Base-by-base conservation (phyloP, 345 rosid species). In the Atalantia buxifolia region DNA sequence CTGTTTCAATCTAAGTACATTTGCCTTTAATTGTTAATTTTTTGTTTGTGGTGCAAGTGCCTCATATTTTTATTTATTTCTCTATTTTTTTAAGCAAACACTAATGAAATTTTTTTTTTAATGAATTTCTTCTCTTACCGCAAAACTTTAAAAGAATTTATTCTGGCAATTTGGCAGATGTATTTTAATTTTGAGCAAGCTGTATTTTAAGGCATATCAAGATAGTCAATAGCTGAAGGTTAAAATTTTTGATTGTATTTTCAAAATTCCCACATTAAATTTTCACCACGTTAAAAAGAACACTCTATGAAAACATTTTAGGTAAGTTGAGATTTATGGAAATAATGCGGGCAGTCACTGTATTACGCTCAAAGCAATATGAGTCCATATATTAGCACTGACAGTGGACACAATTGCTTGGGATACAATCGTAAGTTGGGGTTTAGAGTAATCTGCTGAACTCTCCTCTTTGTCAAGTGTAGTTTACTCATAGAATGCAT, bases 401-500 rank as follows among this genome's bases (percentile, higher is more conserved):
- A 21, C 13, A 28, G 16, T n/a, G n/a, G n/a, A n/a, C n/a, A n/a
- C n/a, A n/a, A 53, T 70, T 48, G 28, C 24, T 71, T 71, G 63
- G n/a, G 18, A 40, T 40, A 2, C 65, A 53, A 14, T 76, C 3
- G 4, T 76, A 16, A 4, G 75, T 36, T 48, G 28, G 33, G 42
- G 30, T 35, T 61, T 21, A 0, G 64, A 45, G 33, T 69, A 48
- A 48, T 63, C 28, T 48, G 53, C 75, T 79, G 72, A 79, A 40
- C 6, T 72, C 68, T 69, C 63, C 4, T 19, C 13, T 72, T 75
- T 66, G 42, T 70, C 8, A 66, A 5, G n/a, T 59, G 77, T 60
- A 89, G 94, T 90, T 90, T 86, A 92, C 92, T 79, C 94, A 90
- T 76, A 79, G 92, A 83, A 79, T 90, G 94, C 83, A 87, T 89